Evolutionary conservation across 495 filamentous ascomycete species (phyloP).

Genomic region (Sordaria brevicollis): DNA sequence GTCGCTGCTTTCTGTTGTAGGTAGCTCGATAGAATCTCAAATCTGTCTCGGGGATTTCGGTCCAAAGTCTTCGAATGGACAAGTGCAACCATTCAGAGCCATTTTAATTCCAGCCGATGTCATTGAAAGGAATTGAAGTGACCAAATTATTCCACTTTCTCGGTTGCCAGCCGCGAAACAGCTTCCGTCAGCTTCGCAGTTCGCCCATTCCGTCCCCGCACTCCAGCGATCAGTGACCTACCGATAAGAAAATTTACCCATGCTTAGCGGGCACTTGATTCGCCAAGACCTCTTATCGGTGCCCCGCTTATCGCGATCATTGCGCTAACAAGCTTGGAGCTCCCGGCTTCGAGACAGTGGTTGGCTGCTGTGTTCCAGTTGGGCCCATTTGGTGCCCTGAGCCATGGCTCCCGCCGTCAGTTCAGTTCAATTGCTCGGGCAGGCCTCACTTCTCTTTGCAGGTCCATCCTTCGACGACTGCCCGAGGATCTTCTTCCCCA

Average conservation of each 20-base stretch:
- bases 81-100: neutral
- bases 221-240: neutral
- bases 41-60: neutral
- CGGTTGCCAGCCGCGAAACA: neutral
- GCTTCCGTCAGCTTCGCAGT: neutral
- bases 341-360: neutral
- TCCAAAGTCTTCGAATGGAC: neutral
- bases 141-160: neutral
- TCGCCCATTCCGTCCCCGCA: too few species aligned
- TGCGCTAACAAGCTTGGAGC: neutral
- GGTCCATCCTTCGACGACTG: conserved; percentile 1
- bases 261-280: neutral
- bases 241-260: conserved; percentile 8
- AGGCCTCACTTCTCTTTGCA: neutral
- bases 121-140: neutral
- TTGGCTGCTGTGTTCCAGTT: neutral
- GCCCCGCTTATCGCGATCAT: conserved; percentile 6
- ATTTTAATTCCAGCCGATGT: neutral
- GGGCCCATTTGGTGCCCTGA: neutral
- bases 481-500: neutral
- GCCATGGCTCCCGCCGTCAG: too few species aligned
- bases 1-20: neutral
- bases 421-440: too few species aligned
- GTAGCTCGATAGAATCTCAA: neutral
- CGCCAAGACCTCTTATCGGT: conserved; percentile 4